These are phyloP conservation scores for Xylariaceae sp. DNA, from an alignment of 2,329 filamentous ascomycete species.

Conservation along the genomic window DNA sequence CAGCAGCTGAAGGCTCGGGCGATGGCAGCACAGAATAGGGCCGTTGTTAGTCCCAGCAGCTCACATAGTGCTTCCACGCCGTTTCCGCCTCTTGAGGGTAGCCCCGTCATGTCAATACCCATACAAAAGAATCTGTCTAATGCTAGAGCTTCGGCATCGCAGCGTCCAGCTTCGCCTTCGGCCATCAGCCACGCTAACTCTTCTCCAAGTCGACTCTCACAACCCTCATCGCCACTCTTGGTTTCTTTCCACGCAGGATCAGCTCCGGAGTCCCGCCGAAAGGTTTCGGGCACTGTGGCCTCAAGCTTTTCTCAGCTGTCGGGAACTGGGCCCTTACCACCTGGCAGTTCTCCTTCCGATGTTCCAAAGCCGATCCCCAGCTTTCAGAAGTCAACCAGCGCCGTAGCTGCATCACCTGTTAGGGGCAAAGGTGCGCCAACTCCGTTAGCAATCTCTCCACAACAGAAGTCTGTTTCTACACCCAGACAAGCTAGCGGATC, in stretches of 20 bases:
- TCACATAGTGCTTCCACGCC: conserved; percentile 49
- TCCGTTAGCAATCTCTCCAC: conserved; percentile 54
- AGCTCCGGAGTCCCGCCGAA: conserved; percentile 70
- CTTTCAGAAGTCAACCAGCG: conserved; percentile 56
- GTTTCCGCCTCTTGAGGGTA: conserved; percentile 71
- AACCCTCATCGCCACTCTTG: conserved; percentile 83
- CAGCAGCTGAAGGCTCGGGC: conserved; percentile 92
- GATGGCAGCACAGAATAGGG: conserved; percentile 60
- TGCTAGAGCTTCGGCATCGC: conserved; percentile 59
- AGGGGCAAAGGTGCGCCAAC: conserved; percentile 49
- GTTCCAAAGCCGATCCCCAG: conserved; percentile 57
- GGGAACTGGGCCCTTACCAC: conserved; percentile 57
- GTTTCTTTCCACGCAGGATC: conserved; percentile 90
- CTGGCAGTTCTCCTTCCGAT: conserved; percentile 67
- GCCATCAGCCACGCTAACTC: conserved; percentile 72
- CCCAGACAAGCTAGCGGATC: conserved; percentile 57
- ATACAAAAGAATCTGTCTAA: conserved; percentile 79
- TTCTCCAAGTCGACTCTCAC: conserved; percentile 76
- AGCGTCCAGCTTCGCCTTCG: conserved; percentile 82
- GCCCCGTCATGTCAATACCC: conserved; percentile 73
- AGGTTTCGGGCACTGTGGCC: conserved; percentile 86
- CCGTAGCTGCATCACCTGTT: conserved; percentile 50
- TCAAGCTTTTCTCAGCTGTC: conserved; percentile 79
- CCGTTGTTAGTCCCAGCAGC: conserved; percentile 41
- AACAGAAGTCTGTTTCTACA: conserved; percentile 57